Evolutionary conservation across 1,284 basidiomycete genomes (phyloP), one percentile per base, ranked within the genome.

Genomic region (Agroathelia rolfsii): DNA sequence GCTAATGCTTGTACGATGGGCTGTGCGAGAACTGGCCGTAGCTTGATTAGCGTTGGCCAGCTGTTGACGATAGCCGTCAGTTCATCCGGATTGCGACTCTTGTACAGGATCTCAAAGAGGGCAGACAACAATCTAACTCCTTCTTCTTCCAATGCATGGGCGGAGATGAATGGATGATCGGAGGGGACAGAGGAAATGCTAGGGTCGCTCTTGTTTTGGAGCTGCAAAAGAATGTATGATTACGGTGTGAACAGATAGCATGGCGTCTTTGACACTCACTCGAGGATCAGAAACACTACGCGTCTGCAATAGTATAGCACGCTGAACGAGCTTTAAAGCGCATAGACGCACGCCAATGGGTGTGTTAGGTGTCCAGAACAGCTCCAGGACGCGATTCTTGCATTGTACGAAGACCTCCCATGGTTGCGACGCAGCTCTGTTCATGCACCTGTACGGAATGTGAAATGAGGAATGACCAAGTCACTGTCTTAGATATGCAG

Each of bases 281-380:
- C 93, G 69, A 39, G 93, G 93, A 58, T 97, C 94, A 23, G 76
- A 78, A 23, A 84, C 66, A 1, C 82, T 84, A 34, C 85, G 74
- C 19, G 87, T 90, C 48, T 96, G 92, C 1, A 94, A 82, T 41
- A 97, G 69, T 35, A 98, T 76, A 28, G 88, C 79, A 40, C 81
- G 76, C 55, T 97, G 94, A 49, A 87, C 69, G 56, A 92, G 94
- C 63, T 97, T 98, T 66, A 94, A 72, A 7, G 88, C 80, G 4
- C 81, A 78, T 11, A 94, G 59, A 51, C 76, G 81, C 34, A 90
- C 62, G 14, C 95, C 93, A 15, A 59, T 55, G 36, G 64, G 72
- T 22, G 63, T 55, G 41, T 65, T 55, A 24, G 72, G 53, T 9
- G 73, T 49, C 61, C 69, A 67, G 17, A 83, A 66, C 39, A 86